A percentile compares a stretch with the other conserved stretches of the same genome.
Conservation (phyloP, 2,329 filamentous ascomycete species). For the Mollisiaceae sp. region DNA sequence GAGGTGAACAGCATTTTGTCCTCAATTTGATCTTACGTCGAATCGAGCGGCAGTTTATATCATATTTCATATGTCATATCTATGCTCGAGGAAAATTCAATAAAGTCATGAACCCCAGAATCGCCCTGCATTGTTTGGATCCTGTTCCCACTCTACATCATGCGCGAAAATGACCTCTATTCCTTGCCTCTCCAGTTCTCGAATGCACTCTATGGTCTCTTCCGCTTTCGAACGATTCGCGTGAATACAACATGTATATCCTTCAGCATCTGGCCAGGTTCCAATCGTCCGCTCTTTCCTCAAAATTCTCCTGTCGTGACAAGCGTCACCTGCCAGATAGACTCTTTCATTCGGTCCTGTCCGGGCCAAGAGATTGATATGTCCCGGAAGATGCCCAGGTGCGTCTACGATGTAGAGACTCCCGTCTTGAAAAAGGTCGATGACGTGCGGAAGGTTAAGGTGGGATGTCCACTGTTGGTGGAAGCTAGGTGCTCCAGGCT, state of each 20-base stretch:
- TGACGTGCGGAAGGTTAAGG: constrained; percentile 48
- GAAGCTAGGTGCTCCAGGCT: constrained; percentile 29
- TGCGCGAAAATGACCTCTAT: constrained; percentile 58
- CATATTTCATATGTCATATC: too few species aligned
- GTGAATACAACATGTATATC: constrained; percentile 55
- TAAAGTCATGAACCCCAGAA: constrained; percentile 13
- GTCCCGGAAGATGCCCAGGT: constrained; percentile 57
- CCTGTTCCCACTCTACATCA: constrained; percentile 51
- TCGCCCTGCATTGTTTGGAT: constrained; percentile 16
- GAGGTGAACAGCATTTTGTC: too few species aligned
- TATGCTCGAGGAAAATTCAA: too few species aligned
- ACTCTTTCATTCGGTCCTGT: constrained; percentile 48
- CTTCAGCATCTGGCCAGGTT: constrained; percentile 51
- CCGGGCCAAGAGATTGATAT: constrained; percentile 55
- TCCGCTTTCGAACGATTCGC: constrained; percentile 52
- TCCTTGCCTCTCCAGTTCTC: constrained; percentile 44
- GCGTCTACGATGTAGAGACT: constrained; percentile 53
- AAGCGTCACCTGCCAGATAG: constrained; percentile 58
- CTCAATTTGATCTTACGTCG: too few species aligned
- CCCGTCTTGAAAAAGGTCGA: constrained; percentile 55
- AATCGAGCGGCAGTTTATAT: too few species aligned
- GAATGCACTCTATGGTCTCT: constrained; percentile 49
- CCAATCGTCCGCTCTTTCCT: constrained; percentile 56
- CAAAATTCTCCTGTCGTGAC: constrained; percentile 57
- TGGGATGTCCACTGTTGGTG: constrained; percentile 48